A percentile compares a stretch with the other conserved stretches of the same genome.
Conservation (phyloP, 805 yeast genomes). For the Nakazawaea molendinolei region DNA sequence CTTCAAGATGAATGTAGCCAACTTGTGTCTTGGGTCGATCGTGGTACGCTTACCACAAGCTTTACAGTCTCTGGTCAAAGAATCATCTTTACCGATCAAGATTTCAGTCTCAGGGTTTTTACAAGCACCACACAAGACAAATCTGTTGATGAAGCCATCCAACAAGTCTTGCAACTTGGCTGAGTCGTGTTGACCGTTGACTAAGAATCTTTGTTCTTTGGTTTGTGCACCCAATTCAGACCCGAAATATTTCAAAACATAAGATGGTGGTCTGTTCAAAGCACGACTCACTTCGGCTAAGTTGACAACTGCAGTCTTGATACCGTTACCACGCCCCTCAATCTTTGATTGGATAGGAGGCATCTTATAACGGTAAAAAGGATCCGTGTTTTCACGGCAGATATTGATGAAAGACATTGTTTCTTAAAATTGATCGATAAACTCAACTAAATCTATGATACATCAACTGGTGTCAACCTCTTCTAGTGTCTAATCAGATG, state of each 20-base stretch:
- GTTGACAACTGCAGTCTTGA: constrained; percentile 89
- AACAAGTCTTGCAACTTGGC: constrained; percentile 85
- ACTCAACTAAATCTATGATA: background rate
- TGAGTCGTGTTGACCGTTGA: constrained; percentile 92
- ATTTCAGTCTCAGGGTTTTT: constrained; percentile 97
- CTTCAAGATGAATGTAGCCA: constrained; percentile 81
- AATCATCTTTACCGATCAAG: constrained; percentile 66
- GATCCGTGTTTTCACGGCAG: constrained; percentile 95
- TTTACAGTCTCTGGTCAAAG: constrained; percentile 86
- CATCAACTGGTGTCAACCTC: no score
- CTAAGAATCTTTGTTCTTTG: constrained; percentile 78
- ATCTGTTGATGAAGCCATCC: constrained; percentile 90
- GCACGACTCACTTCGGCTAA: constrained; percentile 92
- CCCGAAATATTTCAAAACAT: constrained; percentile 91
- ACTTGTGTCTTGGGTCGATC: constrained; percentile 80
- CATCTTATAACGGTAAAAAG: constrained; percentile 99
- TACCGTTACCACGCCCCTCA: constrained; percentile 99
- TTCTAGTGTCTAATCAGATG: no score
- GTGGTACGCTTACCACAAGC: constrained; percentile 92
- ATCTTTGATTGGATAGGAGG: constrained; percentile 95
- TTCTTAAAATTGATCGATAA: constrained; percentile 1
- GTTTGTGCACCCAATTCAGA: constrained; percentile 97
- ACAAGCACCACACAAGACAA: constrained; percentile 90
- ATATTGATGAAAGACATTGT: constrained; percentile 85
- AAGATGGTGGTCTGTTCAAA: constrained; percentile 85